Evolutionary conservation across 495 filamentous ascomycete genomes (phyloP), one percentile per base, ranked within the genome.

Genomic region (Talaromyces wortmannii): DNA sequence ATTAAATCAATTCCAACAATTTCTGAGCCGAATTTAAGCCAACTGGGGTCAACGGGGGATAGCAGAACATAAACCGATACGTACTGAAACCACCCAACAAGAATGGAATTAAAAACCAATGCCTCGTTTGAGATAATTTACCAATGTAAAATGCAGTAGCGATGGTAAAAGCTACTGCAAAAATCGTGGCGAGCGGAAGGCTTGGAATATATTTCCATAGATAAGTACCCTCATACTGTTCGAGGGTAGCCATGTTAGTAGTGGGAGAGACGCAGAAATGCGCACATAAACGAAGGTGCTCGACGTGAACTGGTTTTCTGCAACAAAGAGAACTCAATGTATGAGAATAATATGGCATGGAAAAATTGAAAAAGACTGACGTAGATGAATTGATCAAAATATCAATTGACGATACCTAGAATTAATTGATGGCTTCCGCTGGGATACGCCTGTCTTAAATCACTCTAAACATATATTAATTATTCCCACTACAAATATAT

Each of bases 101-200:
- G 18, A 67, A 67, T 6, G 65, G 63, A 48, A 66, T 61, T 23
- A 63, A 66, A 46, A 66, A 67, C 61, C 63, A 64, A 55, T 58
- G 64, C 57, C 57, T 56, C 7, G 61, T 47, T 46, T 57, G 66
- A 10, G 31, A 56, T 5, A 68, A 52, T 48, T 64, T 63, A 18
- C 53, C 55, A 31, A 16, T 17, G 53, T 68, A 59, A 45, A 53
- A 53, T 16, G 49, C 45, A 2, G 61, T 62, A 10, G 63, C 53
- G 30, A 42, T 36, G 8, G 47, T 29, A 48, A 66, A 68, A 17
- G 66, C 49, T 15, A 60, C 45, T 8, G 60, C 58, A 45, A 66
- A 66, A 49, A 62, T 62, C n/a, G 61, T 11, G 2, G 55, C 63
- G 2, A 61, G 61, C 2, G 59, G 55, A 1, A 64, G 36, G 11